These are phyloP conservation scores for Phyllosticta paracitricarpa DNA, from an alignment of 2,329 filamentous ascomycete genomes.

Conservation along the genomic window DNA sequence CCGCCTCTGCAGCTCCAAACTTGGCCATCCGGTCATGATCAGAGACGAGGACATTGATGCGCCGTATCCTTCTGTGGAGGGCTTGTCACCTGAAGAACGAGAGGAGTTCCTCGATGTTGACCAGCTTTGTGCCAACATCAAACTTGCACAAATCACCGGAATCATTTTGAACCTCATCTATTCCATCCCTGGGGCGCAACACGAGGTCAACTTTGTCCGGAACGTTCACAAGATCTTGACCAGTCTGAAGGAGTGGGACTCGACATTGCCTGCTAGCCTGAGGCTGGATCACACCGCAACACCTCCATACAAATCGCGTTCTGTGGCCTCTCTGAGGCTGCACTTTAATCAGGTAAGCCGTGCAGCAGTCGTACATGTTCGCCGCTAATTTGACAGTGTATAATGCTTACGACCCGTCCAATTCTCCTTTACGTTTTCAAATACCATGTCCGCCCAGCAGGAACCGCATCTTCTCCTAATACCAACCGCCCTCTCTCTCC, in stretches of 20 bases:
- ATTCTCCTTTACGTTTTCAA: slow-evolving; percentile 31
- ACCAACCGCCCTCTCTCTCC: slow-evolving; percentile 16
- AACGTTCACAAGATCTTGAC: slow-evolving; percentile 32
- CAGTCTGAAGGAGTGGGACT: slow-evolving; percentile 29
- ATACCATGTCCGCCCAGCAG: slow-evolving; percentile 11
- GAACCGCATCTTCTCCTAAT: slow-evolving; percentile 4
- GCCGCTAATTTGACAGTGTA: slow-evolving; percentile 20
- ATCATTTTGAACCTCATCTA: slow-evolving; percentile 22
- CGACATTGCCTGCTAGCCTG: slow-evolving; percentile 26
- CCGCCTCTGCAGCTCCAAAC: slow-evolving; percentile 40
- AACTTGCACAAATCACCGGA: slow-evolving; percentile 29
- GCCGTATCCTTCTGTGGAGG: slow-evolving; percentile 27
- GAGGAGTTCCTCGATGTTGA: slow-evolving; percentile 30
- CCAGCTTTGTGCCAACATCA: slow-evolving; percentile 29
- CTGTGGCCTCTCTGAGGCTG: slow-evolving; percentile 5
- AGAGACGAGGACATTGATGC: slow-evolving; percentile 38
- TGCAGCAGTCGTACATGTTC: background rate
- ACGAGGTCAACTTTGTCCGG: slow-evolving; percentile 19
- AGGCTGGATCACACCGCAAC: slow-evolving; percentile 23
- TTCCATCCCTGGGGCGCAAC: slow-evolving; percentile 13
- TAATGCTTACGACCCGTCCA: slow-evolving; percentile 30
- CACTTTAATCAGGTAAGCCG: slow-evolving; percentile 10
- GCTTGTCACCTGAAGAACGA: slow-evolving; percentile 21
- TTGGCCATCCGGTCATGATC: slow-evolving; percentile 40
- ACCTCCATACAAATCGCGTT: slow-evolving; percentile 11